phyloP scores from a whole-genome alignment of 31 red algal genomes.

The Odonthalia washingtoniensis region DNA sequence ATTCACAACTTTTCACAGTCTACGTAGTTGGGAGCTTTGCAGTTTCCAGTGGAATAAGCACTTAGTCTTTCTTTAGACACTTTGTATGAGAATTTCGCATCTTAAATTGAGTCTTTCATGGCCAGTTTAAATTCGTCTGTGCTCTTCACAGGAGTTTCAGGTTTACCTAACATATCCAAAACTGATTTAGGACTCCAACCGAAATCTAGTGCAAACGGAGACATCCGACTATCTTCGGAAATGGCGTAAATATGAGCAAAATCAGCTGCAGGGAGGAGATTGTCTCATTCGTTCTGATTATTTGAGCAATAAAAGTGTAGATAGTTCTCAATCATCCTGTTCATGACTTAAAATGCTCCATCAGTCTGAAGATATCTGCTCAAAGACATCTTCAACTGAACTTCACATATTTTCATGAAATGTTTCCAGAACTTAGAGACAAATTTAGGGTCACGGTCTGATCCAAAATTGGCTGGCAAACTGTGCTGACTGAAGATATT shows the following conservation, averaged over 20 bases:
- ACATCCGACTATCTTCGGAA: conserved; percentile 16
- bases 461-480: conserved; percentile 20
- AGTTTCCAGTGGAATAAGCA: conserved; percentile 1
- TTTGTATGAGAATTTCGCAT: conserved; percentile 23
- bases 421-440: conserved; percentile 26
- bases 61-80: conserved; percentile 8
- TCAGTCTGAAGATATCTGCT: conserved; percentile 13
- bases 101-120: background rate
- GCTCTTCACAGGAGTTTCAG: background rate
- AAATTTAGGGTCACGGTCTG: conserved; percentile 35
- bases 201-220: conserved; percentile 16
- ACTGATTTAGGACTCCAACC: background rate
- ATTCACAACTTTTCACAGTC: background rate
- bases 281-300: conserved; percentile 21
- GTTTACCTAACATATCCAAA: conserved; percentile 7
- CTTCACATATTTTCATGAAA: background rate
- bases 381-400: background rate
- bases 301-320: conserved; percentile 11
- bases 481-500: conserved; percentile 22
- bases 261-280: conserved; percentile 4
- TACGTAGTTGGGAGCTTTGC: background rate
- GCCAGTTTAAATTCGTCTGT: background rate
- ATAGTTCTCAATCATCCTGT: conserved; percentile 27
- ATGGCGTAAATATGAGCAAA: conserved; percentile 16
- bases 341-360: conserved; percentile 25